Evolutionary conservation across 2,329 filamentous ascomycete genomes (phyloP).

Genomic region (Paecilomyces sp.): DNA sequence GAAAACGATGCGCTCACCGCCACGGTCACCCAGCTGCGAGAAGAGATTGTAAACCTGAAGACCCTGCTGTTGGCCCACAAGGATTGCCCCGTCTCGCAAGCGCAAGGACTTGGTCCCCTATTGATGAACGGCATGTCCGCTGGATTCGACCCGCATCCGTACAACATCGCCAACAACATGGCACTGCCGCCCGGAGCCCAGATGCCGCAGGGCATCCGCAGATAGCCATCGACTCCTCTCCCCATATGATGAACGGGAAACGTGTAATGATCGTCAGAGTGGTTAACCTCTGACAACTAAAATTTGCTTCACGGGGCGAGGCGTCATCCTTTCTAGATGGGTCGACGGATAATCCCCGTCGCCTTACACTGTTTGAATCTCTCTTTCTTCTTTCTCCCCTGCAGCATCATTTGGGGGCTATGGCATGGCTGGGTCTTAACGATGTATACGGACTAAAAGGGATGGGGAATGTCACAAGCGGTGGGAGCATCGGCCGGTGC

Average conservation of each 20-base stretch:
- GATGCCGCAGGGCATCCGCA: slow-evolving; percentile 31
- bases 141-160: slow-evolving; percentile 35
- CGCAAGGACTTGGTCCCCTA: slow-evolving; percentile 59
- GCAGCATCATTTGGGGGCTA: slow-evolving; percentile 14
- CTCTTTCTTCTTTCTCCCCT: slow-evolving; percentile 14
- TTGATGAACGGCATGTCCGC: slow-evolving; percentile 34
- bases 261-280: slow-evolving; percentile 4
- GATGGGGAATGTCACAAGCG: slow-evolving; percentile 21
- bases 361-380: slow-evolving; percentile 9
- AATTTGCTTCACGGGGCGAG: slow-evolving; percentile 3
- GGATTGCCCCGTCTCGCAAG: slow-evolving; percentile 86
- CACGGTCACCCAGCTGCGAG: slow-evolving; percentile 75
- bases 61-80: slow-evolving; percentile 90
- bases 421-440: slow-evolving; percentile 34
- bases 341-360: not conserved
- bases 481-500: slow-evolving; percentile 17
- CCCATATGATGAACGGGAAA: slow-evolving; percentile 5
- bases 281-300: not conserved
- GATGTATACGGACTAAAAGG: slow-evolving; percentile 32
- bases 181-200: slow-evolving; percentile 31
- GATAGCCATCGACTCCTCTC: slow-evolving; percentile 12
- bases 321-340: not conserved
- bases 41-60: slow-evolving; percentile 93
- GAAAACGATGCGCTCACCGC: slow-evolving; percentile 84
- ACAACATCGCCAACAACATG: slow-evolving; percentile 36